Conservation (phyloP, 176 grass and related monocot genomes). For the Oryza punctata region DNA sequence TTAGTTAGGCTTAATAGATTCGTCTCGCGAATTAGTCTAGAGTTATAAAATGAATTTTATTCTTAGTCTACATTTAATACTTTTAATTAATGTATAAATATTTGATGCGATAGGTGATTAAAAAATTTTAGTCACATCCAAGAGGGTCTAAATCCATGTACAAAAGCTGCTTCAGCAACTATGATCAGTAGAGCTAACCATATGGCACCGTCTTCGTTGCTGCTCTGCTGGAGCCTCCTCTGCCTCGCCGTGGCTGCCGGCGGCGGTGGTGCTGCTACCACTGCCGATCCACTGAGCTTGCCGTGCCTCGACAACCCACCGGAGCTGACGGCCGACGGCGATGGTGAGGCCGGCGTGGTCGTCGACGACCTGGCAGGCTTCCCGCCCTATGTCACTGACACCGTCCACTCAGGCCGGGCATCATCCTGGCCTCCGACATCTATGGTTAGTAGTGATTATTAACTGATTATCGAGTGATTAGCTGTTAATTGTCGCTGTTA, state of each 20-base stretch:
- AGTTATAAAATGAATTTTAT: too few relatives aligned
- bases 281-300: not conserved
- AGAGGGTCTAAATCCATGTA: too few relatives aligned
- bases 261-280: not conserved
- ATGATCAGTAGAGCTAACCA: not conserved
- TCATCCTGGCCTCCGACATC: slow-evolving; percentile 35
- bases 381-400: slow-evolving; percentile 35
- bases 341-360: not conserved
- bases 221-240: not conserved
- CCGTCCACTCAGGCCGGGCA: not conserved
- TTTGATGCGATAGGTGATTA: too few relatives aligned
- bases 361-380: slow-evolving; percentile 31
- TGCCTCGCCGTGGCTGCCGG: not conserved
- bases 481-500: not conserved
- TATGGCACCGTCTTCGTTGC: not conserved
- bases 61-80: too few relatives aligned
- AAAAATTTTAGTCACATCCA: too few relatives aligned
- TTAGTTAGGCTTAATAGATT: too few relatives aligned
- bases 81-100: too few relatives aligned
- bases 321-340: not conserved
- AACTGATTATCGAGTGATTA: not conserved
- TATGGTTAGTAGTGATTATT: slow-evolving; percentile 14
- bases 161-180: too few relatives aligned
- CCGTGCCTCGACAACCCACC: slow-evolving; percentile 19
- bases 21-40: too few relatives aligned